Conservation (phyloP, 176 grass and related monocot genomes). For the Microstegium vimineum region DNA sequence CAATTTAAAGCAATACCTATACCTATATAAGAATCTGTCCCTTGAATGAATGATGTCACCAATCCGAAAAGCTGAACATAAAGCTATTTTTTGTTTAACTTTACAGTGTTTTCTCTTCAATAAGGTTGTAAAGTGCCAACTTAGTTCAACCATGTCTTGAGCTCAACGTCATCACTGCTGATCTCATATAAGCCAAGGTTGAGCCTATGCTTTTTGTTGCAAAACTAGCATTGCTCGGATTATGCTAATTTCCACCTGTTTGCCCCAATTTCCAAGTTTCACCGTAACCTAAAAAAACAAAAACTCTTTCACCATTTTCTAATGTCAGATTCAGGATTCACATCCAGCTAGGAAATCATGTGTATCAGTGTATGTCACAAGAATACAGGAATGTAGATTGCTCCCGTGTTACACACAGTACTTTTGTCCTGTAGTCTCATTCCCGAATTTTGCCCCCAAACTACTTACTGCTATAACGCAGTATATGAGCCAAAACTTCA, state of each 20-base stretch:
- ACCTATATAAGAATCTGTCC: neutral
- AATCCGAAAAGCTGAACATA: neutral
- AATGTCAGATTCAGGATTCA: neutral
- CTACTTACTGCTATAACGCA: neutral
- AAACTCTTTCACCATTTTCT: neutral
- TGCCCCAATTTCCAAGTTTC: neutral
- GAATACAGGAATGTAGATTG: neutral
- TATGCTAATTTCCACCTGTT: neutral
- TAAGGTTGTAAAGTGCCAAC: neutral
- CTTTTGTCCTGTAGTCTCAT: neutral
- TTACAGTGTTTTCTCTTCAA: constrained; percentile 4
- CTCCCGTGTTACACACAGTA: neutral
- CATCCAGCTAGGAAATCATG: neutral
- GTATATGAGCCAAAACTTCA: neutral
- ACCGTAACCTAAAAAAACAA: neutral
- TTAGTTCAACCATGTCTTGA: neutral
- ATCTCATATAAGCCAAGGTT: neutral
- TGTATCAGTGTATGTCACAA: neutral
- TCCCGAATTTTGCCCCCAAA: neutral
- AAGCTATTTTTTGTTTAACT: neutral
- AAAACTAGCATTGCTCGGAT: neutral
- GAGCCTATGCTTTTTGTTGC: neutral
- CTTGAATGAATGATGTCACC: neutral
- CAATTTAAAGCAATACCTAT: neutral
- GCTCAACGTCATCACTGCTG: neutral